A percentile compares a stretch with the other conserved stretches of the same genome.
phyloP scores from a whole-genome alignment of 2,329 filamentous ascomycete species.

The Gyromitra esculenta region DNA sequence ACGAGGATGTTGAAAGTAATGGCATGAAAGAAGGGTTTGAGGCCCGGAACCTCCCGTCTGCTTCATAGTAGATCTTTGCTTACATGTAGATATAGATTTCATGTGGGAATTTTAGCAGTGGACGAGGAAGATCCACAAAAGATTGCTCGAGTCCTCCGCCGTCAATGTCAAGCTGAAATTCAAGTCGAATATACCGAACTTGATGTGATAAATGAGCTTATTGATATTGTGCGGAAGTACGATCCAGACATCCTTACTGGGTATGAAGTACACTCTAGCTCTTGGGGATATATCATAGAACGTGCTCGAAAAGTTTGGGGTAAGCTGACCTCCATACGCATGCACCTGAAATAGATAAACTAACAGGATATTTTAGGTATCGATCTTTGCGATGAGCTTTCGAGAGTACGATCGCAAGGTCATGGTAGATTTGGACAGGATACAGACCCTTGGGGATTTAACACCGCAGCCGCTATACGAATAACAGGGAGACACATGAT shows the following conservation, averaged over 20 bases:
- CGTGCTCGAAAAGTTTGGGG: conserved; percentile 75
- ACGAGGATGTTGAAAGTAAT: conserved; percentile 68
- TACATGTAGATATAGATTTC: conserved; percentile 60
- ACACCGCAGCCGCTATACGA: conserved; percentile 87
- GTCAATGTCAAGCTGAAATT: conserved; percentile 69
- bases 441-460: conserved; percentile 90
- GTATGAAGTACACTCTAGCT: conserved; percentile 91
- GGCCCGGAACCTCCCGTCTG: neutral
- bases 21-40: conserved; percentile 61
- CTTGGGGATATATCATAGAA: conserved; percentile 96
- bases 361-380: conserved; percentile 60
- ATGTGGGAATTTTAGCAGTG: conserved; percentile 74
- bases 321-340: conserved; percentile 18
- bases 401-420: conserved; percentile 83
- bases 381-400: conserved; percentile 89
- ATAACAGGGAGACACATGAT: conserved; percentile 96
- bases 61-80: neutral
- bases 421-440: conserved; percentile 87
- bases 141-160: conserved; percentile 31
- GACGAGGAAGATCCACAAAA: conserved; percentile 36
- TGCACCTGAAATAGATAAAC: neutral
- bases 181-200: conserved; percentile 81
- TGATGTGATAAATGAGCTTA: conserved; percentile 83
- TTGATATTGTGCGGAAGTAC: conserved; percentile 81
- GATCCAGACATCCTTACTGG: conserved; percentile 95